Percentiles rank a stretch among this genome's conserved stretches.
phyloP scores from a whole-genome alignment of 257 asterid species.

The Solanum lycopersicoides region DNA sequence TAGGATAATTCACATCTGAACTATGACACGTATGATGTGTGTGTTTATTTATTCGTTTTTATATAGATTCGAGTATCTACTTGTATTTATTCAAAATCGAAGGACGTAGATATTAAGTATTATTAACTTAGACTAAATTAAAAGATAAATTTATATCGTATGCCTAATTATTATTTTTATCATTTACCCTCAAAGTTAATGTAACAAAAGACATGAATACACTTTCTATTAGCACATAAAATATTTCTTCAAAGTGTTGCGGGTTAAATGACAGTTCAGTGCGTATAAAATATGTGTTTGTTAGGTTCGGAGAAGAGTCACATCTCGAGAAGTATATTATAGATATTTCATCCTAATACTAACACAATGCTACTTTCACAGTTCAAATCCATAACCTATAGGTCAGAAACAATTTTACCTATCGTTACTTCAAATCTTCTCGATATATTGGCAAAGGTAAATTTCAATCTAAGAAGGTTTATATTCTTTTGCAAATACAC shows the following conservation, averaged over 20 bases:
- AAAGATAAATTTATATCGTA: too few species aligned
- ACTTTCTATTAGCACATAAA: background rate
- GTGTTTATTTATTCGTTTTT: background rate
- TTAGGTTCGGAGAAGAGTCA: background rate
- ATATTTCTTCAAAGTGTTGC: background rate
- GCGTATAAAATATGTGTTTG: background rate
- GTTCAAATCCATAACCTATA: background rate
- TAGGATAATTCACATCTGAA: background rate
- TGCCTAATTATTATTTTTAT: background rate
- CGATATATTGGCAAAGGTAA: background rate
- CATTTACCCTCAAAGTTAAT: background rate
- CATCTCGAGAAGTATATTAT: background rate
- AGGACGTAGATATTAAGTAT: too few species aligned
- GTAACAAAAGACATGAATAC: background rate
- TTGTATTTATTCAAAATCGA: background rate
- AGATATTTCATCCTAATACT: background rate
- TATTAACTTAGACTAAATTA: too few species aligned
- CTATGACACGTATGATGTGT: background rate
- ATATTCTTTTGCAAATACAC: background rate
- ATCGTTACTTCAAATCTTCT: fast-evolving
- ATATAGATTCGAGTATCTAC: too few species aligned
- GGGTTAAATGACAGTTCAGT: background rate
- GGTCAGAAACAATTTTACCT: background rate
- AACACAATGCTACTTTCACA: fast-evolving
- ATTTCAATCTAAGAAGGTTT: background rate